Base-by-base conservation (phyloP, 2,329 filamentous ascomycete genomes). In the Trichocomaceae sp. region DNA sequence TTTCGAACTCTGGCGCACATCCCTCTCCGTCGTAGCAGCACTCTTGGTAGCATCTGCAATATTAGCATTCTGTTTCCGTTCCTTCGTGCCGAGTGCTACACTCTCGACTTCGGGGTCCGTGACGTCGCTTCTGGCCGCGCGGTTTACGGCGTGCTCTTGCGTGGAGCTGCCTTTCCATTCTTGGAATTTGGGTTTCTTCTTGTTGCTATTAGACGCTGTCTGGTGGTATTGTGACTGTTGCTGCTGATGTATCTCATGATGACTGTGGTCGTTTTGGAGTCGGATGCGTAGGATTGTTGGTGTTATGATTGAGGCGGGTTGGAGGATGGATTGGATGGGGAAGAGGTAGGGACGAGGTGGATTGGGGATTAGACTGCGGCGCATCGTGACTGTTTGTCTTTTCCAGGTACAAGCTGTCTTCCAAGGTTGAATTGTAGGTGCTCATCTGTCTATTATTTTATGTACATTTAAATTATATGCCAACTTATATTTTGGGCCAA, bases 21-120 rank as follows among this genome's bases (percentile, higher is more conserved):
- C 72, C 52, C 70, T 66, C 59, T 77, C 70, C 10, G 69, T 71
- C 29, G 67, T 72, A 4, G 64, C 75, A 46, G 72, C 64, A 22
- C 69, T 73, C 54, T 69, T 68, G 15, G 69, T 69, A n/a, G 69
- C 64, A 49, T 74, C 68, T 35, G 65, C 64, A 37, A 66, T 59
- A 3, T 69, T 60, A 31, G 68, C 57, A 15, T 59, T 60, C 20
- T 58, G 47, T 26, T 66, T 56, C 31, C 68, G 66, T 44, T 75
- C 70, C 47, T 67, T 61, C 59, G 68, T 61, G 1, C 65, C 69
- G 1, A 62, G 50, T 4, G 61, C 56, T 2, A 67, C 59, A 4
- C 62, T 62, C 23, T 65, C 60, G 7, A 68, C 62, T 39, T 66
- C 54, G 3, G 68, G 65, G 52, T 75, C 72, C 4, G 66, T 65